Percentiles rank a stretch among this genome's conserved stretches.
These are phyloP conservation scores for Cephaloascus albidus DNA, from an alignment of 805 yeast species.

Conservation along the genomic window DNA sequence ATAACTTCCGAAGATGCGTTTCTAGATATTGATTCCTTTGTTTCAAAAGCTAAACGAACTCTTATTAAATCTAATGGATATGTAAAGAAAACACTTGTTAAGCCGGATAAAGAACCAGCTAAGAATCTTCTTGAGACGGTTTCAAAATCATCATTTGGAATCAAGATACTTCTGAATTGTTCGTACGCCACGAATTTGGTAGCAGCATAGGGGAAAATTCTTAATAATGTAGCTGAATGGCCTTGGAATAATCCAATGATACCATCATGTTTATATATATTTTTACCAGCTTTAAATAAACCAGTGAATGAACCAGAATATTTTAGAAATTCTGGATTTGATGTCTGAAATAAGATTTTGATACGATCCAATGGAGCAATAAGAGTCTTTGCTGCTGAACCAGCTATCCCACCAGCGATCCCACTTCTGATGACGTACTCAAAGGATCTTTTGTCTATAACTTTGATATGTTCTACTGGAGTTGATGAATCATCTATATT, in stretches of 20 bases:
- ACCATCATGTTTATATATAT: conserved; percentile 66
- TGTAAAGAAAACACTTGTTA: conserved; percentile 77
- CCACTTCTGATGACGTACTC: conserved; percentile 83
- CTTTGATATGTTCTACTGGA: not conserved
- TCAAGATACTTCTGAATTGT: conserved; percentile 72
- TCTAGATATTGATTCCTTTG: conserved; percentile 24
- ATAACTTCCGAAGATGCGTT: conserved; percentile 14
- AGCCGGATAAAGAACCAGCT: conserved; percentile 89
- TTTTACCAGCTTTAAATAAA: conserved; percentile 57
- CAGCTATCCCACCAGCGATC: conserved; percentile 91
- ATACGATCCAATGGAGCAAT: conserved; percentile 95
- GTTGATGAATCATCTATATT: not conserved
- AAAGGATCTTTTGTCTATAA: conserved; percentile 56
- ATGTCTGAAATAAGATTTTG: conserved; percentile 89
- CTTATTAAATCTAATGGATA: conserved; percentile 89
- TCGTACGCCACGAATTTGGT: conserved; percentile 95
- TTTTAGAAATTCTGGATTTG: conserved; percentile 78
- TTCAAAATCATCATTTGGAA: conserved; percentile 68
- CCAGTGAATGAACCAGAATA: conserved; percentile 79
- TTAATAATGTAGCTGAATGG: conserved; percentile 82
- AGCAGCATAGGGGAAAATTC: conserved; percentile 96
- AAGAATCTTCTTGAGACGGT: conserved; percentile 71
- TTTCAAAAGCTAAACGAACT: conserved; percentile 87
- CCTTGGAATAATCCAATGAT: conserved; percentile 82
- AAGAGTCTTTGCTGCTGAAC: conserved; percentile 90